Percentiles rank a stretch among this genome's conserved stretches.
phyloP scores from a whole-genome alignment of 495 filamentous ascomycete species.

The Hypoxylon subgilvum region DNA sequence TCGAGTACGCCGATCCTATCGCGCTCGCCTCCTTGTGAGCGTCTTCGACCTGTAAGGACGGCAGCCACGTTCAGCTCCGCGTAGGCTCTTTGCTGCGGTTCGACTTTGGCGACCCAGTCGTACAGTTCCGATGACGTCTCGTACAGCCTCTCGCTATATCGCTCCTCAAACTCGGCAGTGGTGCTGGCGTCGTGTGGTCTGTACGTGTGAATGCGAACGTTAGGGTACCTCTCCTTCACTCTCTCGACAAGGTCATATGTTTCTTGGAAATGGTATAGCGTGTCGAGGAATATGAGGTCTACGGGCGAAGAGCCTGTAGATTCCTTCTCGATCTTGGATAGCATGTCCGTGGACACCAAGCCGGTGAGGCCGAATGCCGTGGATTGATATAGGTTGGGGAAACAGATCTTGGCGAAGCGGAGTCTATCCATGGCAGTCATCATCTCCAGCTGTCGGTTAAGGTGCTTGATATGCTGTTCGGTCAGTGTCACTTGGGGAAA shows the following conservation, averaged over 20 bases:
- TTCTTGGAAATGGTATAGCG: slow-evolving; percentile 92
- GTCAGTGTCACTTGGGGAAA: slow-evolving; percentile 84
- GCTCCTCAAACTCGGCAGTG: slow-evolving; percentile 75
- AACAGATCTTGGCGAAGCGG: slow-evolving; percentile 86
- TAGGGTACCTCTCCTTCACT: slow-evolving; percentile 75
- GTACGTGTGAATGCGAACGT: slow-evolving; percentile 82
- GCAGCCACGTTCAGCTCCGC: slow-evolving; percentile 85
- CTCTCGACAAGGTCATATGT: slow-evolving; percentile 82
- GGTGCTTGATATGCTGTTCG: slow-evolving; percentile 81
- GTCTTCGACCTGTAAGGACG: slow-evolving; percentile 90
- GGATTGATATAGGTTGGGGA: slow-evolving; percentile 91
- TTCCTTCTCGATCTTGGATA: slow-evolving; percentile 80
- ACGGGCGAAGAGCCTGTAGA: slow-evolving; percentile 66
- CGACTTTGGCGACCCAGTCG: slow-evolving; percentile 96
- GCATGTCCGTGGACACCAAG: slow-evolving; percentile 92
- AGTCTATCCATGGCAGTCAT: slow-evolving; percentile 82
- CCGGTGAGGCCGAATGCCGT: slow-evolving; percentile 97
- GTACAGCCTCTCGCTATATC: slow-evolving; percentile 85
- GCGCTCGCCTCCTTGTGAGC: slow-evolving; percentile 92
- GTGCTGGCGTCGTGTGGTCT: slow-evolving; percentile 77
- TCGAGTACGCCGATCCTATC: slow-evolving; percentile 88
- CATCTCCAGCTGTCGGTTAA: slow-evolving; percentile 85
- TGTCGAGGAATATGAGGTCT: slow-evolving; percentile 96
- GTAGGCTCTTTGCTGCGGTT: slow-evolving; percentile 93
- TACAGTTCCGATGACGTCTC: slow-evolving; percentile 85